Base-by-base conservation (phyloP, 352 stramenopile species). In the Aphanomyces astaci region DNA sequence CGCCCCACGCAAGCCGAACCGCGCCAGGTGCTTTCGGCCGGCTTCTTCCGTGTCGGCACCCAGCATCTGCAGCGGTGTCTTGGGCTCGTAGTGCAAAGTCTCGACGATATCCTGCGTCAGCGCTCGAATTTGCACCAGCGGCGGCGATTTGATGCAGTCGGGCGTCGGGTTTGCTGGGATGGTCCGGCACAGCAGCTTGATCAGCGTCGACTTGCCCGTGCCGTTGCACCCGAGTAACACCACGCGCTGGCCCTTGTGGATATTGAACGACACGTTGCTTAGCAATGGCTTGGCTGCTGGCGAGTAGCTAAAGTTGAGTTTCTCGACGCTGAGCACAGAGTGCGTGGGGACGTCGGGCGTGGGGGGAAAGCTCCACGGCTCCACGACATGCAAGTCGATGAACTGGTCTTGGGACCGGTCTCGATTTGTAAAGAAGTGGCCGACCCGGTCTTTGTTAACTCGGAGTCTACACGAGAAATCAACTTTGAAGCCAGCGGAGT, bases 161-260 rank as follows among this genome's bases (percentile, higher is more conserved):
- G 22, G 17, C 2, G 9, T 55, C 10, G n/a, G n/a, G n/a, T 55
- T 7, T 15, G 48, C 17, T 13, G 10, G 48, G 53, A 82, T 82
- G 4, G 78, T 78, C 10, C 60, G 30, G 11, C 74, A 75, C 54
- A 98, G 87, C 2, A 98, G 80, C 71, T 96, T 97, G 45, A 98
- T 82, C 19, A 98, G 76, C 0, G 94, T 98, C 15, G 92, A 98
- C 72, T 98, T 98, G 27, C 88, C 88, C 30, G 78, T 75, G 22
- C 78, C 78, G 46, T 88, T 86, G n/a, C 91, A 88, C 24, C 93
- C 93, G 36, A 97, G 88, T 1, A 97, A 68, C 30, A 94, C 86
- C 43, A 97, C 78, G 27, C 88, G 86, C 40, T 90, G 78, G 1
- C 85, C 85, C 62, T 91, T 88, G 36, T 89, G 77, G 59, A 95